phyloP scores from a whole-genome alignment of 495 filamentous ascomycete genomes.

The Aspergillus nidulans region DNA sequence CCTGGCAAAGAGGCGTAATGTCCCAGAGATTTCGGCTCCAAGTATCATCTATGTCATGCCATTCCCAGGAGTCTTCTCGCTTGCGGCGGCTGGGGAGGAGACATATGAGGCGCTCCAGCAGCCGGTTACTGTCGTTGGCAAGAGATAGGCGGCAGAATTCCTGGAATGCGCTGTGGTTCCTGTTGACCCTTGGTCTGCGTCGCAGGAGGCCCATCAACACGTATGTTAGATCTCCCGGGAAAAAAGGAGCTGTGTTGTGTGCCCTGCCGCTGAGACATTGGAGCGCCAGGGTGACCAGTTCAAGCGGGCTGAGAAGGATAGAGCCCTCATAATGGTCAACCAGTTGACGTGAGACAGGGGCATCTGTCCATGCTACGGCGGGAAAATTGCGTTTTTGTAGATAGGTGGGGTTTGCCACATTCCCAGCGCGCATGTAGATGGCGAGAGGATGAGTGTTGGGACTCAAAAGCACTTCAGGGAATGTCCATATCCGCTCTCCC shows the following conservation, averaged over 20 bases:
- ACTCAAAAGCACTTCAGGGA: not conserved
- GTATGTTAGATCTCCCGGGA: not conserved
- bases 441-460: not conserved
- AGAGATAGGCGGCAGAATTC: not conserved
- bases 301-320: not conserved
- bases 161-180: not conserved
- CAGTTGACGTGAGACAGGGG: not conserved
- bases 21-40: not conserved
- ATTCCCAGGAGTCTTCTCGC: not conserved
- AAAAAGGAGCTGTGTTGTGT: not conserved
- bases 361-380: not conserved
- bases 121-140: not conserved
- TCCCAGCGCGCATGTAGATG: not conserved
- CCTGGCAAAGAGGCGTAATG: not conserved
- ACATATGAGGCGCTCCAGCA: not conserved
- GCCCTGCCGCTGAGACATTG: not conserved
- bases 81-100: not conserved
- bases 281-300: not conserved
- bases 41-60: not conserved
- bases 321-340: not conserved
- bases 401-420: not conserved
- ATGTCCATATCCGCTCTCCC: not conserved
- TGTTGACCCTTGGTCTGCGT: not conserved
- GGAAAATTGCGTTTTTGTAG: not conserved
- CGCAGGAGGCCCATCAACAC: not conserved